Base-by-base conservation (phyloP, 1,284 basidiomycete genomes). In the Ceratobasidium sp. region DNA sequence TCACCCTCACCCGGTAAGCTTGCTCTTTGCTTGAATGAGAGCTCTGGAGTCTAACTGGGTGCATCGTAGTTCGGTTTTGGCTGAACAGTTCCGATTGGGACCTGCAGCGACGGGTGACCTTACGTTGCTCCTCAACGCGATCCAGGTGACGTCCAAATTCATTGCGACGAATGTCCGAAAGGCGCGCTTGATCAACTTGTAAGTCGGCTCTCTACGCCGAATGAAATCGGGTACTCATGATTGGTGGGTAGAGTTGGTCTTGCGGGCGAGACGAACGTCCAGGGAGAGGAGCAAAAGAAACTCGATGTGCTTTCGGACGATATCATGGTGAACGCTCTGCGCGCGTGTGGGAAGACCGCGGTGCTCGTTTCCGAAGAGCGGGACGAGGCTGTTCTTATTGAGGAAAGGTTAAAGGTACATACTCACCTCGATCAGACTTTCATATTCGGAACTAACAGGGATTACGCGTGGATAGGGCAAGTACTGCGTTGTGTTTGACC, bases 231-330 rank as follows among this genome's bases (percentile, higher is more conserved):
- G 24, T 62, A 45, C 59, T 17, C 50, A 66, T 24, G 29, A 7
- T 22, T 24, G 36, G 67, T 67, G n/a, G 60, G 33, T 79, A 96
- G 95, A 31, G 93, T 99, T 79, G 98, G 98, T 45, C 88, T 97
- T 24, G 98, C 98, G 14, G 98, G 98, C 24, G 95, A 97, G 81
- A 93, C 93, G 59, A 99, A 99, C 82, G 93, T 98, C 15, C 96
- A 98, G 84, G 98, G 98, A 63, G 98, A 99, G 83, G 98, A 99
- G 82, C 98, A 99, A 87, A 99, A 99, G 89, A 99, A 99, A 86
- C 89, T 99, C 74, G 97, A 99, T 82, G 93, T 99, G 24, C 88
- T 99, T 66, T 95, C 96, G 27, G 99, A 99, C 84, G 97, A 99
- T 83, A 99, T 99, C 88, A 99, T 99, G 98, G 90, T 99, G 83